These are phyloP conservation scores for Cryptomeria japonica DNA, from an alignment of 75 land plant genomes.

Conservation along the genomic window DNA sequence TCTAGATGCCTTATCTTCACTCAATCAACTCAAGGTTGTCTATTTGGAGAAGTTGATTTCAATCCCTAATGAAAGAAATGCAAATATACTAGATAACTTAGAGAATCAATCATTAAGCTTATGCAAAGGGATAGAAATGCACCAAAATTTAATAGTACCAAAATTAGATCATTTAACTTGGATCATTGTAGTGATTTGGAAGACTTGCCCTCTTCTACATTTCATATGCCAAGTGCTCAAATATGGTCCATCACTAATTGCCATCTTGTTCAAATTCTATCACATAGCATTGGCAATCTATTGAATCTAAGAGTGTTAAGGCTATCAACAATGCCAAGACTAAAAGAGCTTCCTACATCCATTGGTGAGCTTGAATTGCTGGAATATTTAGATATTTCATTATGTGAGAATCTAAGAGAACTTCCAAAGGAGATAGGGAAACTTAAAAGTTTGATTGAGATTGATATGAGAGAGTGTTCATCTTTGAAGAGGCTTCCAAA, in stretches of 20 bases:
- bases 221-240: neutral
- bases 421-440: neutral
- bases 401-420: neutral
- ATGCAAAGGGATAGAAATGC: neutral
- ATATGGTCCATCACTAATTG: neutral
- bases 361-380: neutral
- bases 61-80: neutral
- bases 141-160: neutral
- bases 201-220: neutral
- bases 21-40: too few relatives aligned
- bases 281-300: neutral
- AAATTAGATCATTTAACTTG: neutral
- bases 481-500: neutral
- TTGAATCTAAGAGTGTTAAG: neutral
- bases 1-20: too few relatives aligned
- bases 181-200: too few relatives aligned
- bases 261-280: neutral
- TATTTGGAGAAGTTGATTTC: too few relatives aligned
- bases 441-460: neutral
- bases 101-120: neutral
- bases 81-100: neutral
- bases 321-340: neutral
- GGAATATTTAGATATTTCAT: neutral
- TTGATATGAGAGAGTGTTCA: neutral
- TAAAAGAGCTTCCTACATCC: too few relatives aligned